Evolutionary conservation across 2,329 filamentous ascomycete species (phyloP).

Genomic region (Malbranchea cinnamomea): DNA sequence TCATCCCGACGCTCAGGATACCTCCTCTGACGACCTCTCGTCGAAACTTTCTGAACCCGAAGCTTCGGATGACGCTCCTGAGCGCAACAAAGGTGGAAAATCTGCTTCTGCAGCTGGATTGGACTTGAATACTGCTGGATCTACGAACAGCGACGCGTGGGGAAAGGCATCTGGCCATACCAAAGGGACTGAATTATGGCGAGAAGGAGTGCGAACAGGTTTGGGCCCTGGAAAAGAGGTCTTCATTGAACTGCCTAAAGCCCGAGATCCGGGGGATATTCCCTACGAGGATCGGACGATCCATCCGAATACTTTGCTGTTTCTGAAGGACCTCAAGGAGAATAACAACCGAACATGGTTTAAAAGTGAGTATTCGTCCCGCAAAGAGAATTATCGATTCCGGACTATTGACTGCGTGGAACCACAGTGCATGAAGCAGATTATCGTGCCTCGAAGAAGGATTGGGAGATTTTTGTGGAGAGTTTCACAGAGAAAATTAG

Average conservation of each 20-base stretch:
- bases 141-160: conserved; percentile 8
- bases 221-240: conserved; percentile 45
- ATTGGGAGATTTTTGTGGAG: conserved; percentile 69
- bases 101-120: background rate
- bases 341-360: conserved; percentile 51
- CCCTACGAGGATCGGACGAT: conserved; percentile 43
- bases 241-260: conserved; percentile 48
- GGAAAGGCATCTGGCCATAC: conserved; percentile 5
- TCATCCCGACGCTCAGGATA: too few species aligned
- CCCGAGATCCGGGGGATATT: conserved; percentile 43
- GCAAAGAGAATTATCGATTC: too few species aligned
- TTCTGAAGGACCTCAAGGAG: conserved; percentile 41
- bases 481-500: conserved; percentile 54
- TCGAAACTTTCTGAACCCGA: conserved; percentile 18
- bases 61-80: background rate
- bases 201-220: conserved; percentile 38
- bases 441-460: conserved; percentile 61
- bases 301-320: conserved; percentile 49
- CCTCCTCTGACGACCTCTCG: conserved; percentile 23
- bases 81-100: conserved; percentile 11
- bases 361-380: conserved; percentile 36
- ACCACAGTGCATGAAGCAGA: conserved; percentile 61
- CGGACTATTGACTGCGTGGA: too few species aligned
- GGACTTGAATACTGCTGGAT: too few species aligned
- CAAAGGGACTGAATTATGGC: conserved; percentile 37